Evolutionary conservation across 225 moss, liverwort and hornwort genomes (phyloP).

Genomic region (Antitrichia curtipendula): DNA sequence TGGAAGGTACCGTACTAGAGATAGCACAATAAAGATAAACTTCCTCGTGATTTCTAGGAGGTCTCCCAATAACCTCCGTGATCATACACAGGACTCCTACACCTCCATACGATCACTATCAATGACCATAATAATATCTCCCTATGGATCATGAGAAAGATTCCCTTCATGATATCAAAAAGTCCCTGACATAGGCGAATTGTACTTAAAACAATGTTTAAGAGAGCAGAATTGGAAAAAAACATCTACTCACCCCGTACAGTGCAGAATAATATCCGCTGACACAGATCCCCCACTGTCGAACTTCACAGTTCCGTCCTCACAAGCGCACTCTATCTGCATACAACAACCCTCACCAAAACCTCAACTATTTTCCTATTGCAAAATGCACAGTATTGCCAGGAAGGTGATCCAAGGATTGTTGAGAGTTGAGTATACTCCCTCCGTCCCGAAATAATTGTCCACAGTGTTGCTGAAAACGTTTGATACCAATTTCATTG

Average conservation of each 20-base stretch:
- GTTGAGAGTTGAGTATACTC: neutral
- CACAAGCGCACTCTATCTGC: conserved; percentile 51
- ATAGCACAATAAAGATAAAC: neutral
- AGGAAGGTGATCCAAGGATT: neutral
- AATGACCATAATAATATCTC: neutral
- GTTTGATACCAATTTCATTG: neutral
- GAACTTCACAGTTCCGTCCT: conserved; percentile 66
- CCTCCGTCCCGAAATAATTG: neutral
- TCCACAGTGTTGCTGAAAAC: neutral
- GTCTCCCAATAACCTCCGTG: neutral
- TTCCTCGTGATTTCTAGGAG: neutral
- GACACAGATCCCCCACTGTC: conserved; percentile 40
- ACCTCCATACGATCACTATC: neutral
- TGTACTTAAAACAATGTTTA: too few species aligned
- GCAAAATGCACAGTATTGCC: neutral
- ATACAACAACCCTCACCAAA: neutral
- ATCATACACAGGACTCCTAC: neutral
- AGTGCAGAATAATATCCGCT: conserved; percentile 60
- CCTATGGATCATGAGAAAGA: neutral
- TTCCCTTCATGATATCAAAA: too few species aligned
- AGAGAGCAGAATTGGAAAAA: neutral
- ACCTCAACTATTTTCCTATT: neutral
- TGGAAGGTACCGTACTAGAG: neutral
- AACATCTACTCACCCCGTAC: conserved; percentile 61
- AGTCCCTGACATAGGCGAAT: too few species aligned